Base-by-base conservation (phyloP, 768 basidiomycete genomes). In the Lenzites betulinus region DNA sequence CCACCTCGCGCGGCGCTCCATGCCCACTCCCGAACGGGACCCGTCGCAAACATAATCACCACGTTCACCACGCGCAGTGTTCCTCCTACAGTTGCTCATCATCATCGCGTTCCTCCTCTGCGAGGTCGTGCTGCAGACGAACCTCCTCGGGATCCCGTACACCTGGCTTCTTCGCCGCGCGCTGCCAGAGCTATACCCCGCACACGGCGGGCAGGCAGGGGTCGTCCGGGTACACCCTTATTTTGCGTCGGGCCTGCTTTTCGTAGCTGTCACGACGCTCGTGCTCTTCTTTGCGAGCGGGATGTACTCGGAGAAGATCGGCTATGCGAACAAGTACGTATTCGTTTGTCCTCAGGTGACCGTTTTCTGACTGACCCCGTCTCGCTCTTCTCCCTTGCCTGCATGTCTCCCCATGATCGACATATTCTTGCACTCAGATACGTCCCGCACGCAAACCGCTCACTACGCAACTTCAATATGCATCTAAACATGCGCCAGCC, bases 241-340 rank as follows among this genome's bases (percentile, higher is more conserved):
- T 71, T 76, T 94, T 65, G 79, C 88, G 22, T 88, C 85, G 36
- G 93, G 90, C 1, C 75, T 94, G 38, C 78, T 97, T 12, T 91
- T 96, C 61, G 92, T 98, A 28, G 85, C 89, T 20, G 86, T 93
- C 54, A 95, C 93, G 15, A 95, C 95, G 2, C 85, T 98, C 8
- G 83, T 90, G 33, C 83, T 99, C 39, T 97, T 98, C 81, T 98
- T 97, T 72, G 93, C 94, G 9, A 95, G 92, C 67, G 96, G 96
- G 18, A 90, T 95, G 85, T 99, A 98, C 69, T 80, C 89, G 3
- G 95, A 99, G 74, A 95, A 96, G 78, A 95, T 98, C 67, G 90
- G 86, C 3, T 98, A 97, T 72, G 95, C 96, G 20, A 95, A 97
- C 77, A 89, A 89, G 95, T 95, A 72, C 68, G 90, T 33, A 33